Evolutionary conservation across 1,139 yeast genomes (phyloP).

Genomic region (Suhomyces bribrorum): DNA sequence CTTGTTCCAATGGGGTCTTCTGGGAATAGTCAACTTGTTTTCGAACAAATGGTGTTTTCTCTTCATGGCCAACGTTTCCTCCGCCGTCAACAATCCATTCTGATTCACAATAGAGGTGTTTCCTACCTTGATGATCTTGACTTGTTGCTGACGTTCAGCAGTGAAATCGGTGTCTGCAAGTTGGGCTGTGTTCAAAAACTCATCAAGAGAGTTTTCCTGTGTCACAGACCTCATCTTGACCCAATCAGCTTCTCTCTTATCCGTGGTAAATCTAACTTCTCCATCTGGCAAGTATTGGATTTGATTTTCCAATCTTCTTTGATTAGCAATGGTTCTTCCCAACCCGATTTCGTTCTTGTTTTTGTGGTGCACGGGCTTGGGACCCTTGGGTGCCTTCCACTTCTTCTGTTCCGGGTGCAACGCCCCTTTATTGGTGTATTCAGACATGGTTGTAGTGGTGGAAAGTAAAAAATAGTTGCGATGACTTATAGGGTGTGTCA

Average conservation of each 20-base stretch:
- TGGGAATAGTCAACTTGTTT: constrained; percentile 85
- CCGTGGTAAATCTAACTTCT: constrained; percentile 80
- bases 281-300: constrained; percentile 80
- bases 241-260: constrained; percentile 83
- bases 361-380: constrained; percentile 82
- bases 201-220: constrained; percentile 92
- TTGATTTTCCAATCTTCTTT: constrained; percentile 66
- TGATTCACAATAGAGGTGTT: constrained; percentile 52
- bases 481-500: constrained; percentile 3
- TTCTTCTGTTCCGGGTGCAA: constrained; percentile 52
- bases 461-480: constrained; percentile 5
- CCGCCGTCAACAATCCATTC: constrained; percentile 57
- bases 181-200: constrained; percentile 91
- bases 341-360: constrained; percentile 82
- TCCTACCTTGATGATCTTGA: constrained; percentile 79
- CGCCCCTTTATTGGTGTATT: constrained; percentile 36
- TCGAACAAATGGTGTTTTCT: constrained; percentile 73
- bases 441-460: constrained; percentile 11
- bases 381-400: constrained; percentile 80
- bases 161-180: constrained; percentile 95
- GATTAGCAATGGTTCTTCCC: constrained; percentile 82
- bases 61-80: constrained; percentile 64
- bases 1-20: constrained; percentile 85
- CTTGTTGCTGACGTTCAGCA: constrained; percentile 83
- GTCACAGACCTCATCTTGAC: constrained; percentile 90